These are phyloP conservation scores for Talaromyces amestolkiae DNA, from an alignment of 2,329 filamentous ascomycete genomes.

Conservation along the genomic window DNA sequence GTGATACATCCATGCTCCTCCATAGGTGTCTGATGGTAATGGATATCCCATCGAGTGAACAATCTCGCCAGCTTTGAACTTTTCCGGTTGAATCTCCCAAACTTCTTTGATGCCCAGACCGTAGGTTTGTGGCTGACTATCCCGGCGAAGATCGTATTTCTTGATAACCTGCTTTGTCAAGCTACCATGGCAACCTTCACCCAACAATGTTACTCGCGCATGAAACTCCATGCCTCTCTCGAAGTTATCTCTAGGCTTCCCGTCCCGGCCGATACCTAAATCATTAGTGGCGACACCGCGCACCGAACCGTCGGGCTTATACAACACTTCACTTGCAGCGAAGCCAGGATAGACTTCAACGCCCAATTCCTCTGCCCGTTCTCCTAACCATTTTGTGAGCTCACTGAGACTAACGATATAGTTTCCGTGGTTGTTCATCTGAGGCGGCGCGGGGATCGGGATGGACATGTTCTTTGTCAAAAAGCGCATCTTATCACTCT, in stretches of 20 bases:
- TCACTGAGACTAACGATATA: conserved; percentile 96
- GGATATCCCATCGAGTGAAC: conserved; percentile 93
- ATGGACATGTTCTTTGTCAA: conserved; percentile 77
- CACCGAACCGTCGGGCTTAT: conserved; percentile 80
- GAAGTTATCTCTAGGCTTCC: conserved; percentile 83
- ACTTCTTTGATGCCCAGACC: conserved; percentile 93
- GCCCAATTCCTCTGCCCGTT: conserved; percentile 91
- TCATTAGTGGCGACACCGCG: conserved; percentile 96
- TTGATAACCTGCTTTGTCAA: conserved; percentile 92
- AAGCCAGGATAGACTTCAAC: conserved; percentile 97
- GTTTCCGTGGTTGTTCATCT: conserved; percentile 98
- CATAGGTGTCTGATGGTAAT: conserved; percentile 82
- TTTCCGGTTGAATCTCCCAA: conserved; percentile 92
- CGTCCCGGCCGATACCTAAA: conserved; percentile 75
- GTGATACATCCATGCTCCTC: conserved; percentile 99
- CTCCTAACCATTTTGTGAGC: conserved; percentile 91
- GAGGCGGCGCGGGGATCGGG: conserved; percentile 82
- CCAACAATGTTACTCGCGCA: conserved; percentile 84
- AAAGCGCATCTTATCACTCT: conserved; percentile 86
- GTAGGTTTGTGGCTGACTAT: conserved; percentile 93
- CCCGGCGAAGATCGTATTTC: conserved; percentile 84
- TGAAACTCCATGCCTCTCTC: conserved; percentile 99
- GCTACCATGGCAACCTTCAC: conserved; percentile 92
- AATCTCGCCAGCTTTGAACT: conserved; percentile 82
- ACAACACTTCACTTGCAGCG: conserved; percentile 88